Base-by-base conservation (phyloP, 371 early-diverging fungal genomes). In the Mortierella sp. region DNA sequence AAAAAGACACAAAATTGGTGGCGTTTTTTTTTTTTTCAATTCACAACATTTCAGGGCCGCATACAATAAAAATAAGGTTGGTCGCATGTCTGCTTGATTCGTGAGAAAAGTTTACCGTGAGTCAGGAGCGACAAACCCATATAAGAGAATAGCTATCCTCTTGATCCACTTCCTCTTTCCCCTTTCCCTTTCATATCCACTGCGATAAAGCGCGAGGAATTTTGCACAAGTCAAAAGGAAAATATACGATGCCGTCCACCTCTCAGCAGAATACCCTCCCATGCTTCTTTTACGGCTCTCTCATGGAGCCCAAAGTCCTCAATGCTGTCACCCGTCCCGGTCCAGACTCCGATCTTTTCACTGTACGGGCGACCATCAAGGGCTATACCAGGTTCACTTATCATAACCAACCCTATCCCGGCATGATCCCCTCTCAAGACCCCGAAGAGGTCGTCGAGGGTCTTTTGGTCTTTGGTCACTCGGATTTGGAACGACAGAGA, bases 281-380 rank as follows among this genome's bases (percentile, higher is more conserved):
- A 0, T 72, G 72, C 49, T 65, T 72, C 62, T 65, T 72, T 19
- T 72, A 66, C 21, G 72, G 72, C 15, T 72, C 66, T 5, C 61
- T 72, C 30, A 72, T 72, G 72, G 66, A 72, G 27, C 52, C 56
- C 21, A 59, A 52, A 27, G 72, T 66, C 47, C 66, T 60, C 26
- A 56, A 66, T 44, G 57, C 66, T 23, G 65, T 72, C 17, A 65
- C 65, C 0, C 54, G 66, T 26, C 60, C 66, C 8, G 49, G 30
- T 0, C 57, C 58, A 0, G 66, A 61, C 32, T 30, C 66, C 6
- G 52, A 72, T 6, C 34, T 31, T 12, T 72, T 56, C 28, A 15
- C 39, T 11, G 58, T 59, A 32, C 60, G 56, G 8, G 72, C 66
- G 6, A 47, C 66, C 1, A 43, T 72, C 57, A 54, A 64, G 64